These are phyloP conservation scores for Arachnomyces sp. DNA, from an alignment of 2,329 filamentous ascomycete genomes.

Conservation along the genomic window DNA sequence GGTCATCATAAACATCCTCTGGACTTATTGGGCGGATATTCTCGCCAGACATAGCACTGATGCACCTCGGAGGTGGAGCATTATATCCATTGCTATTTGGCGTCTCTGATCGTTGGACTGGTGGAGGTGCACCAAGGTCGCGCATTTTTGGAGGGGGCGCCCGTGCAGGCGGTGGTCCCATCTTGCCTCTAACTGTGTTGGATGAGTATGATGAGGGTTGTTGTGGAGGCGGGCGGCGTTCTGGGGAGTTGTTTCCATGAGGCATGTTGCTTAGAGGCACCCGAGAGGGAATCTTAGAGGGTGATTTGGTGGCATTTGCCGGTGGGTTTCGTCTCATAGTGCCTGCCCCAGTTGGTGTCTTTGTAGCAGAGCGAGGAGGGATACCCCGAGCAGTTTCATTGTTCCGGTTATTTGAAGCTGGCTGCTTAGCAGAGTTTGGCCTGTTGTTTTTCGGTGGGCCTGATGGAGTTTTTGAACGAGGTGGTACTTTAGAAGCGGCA, in stretches of 20 bases:
- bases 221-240: conserved; percentile 50
- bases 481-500: conserved; percentile 58
- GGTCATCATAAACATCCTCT: conserved; percentile 81
- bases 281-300: conserved; percentile 41
- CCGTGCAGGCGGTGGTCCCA: conserved; percentile 45
- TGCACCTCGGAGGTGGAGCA: conserved; percentile 41
- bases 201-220: conserved; percentile 31
- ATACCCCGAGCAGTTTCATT: conserved; percentile 32
- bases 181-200: conserved; percentile 38
- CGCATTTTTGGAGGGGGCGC: conserved; percentile 89
- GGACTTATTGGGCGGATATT: conserved; percentile 55
- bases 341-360: conserved; percentile 37
- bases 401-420: conserved; percentile 24
- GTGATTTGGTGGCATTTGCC: conserved; percentile 28
- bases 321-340: conserved; percentile 30
- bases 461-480: conserved; percentile 42
- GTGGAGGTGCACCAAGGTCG: conserved; percentile 56
- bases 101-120: conserved; percentile 25
- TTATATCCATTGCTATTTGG: conserved; percentile 17
- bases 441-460: conserved; percentile 23
- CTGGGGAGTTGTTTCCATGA: conserved; percentile 64
- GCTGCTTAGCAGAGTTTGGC: conserved; percentile 16
- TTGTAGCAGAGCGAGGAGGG: conserved; percentile 36
- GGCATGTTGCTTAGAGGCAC: conserved; percentile 40
- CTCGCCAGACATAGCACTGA: conserved; percentile 39